Base-by-base conservation (phyloP, 2,329 filamentous ascomycete genomes). In the Pseudogymnoascus sp. region DNA sequence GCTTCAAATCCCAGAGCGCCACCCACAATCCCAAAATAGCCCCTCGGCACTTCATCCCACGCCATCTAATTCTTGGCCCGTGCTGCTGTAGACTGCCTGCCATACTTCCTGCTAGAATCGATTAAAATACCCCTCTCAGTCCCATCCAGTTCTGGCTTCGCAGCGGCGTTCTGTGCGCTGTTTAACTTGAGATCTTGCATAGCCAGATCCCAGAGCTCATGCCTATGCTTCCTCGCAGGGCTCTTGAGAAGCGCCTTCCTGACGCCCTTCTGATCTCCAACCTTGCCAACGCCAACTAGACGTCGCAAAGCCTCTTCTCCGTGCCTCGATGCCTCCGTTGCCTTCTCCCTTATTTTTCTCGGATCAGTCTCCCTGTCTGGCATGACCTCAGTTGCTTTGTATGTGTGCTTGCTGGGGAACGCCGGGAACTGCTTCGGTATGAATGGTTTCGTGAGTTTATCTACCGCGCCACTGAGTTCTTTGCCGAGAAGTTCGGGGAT, bases 321-420 rank as follows among this genome's bases (percentile, higher is more conserved):
- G 64, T 85, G 83, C 66, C 84, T 81, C 7, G 84, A 82, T 50
- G 83, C 82, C 60, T 80, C 77, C 1, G 83, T 80, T 1, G 84
- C 84, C 39, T 85, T 81, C 60, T 84, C 80, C 22, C 84, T 78
- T 47, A 85, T 82, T 69, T 81, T 82, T 67, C 84, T 79, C 0
- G 81, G 78, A 62, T 86, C 81, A 6, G 73, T 75, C 63, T 81
- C 76, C 16, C 81, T 76, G 67, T 43, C 69, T 61, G 63, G 70
- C 57, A 74, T 74, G 35, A 79, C 77, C 1, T 81, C 80, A 0
- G 84, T 87, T 67, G 80, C 82, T 38, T 78, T 80, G 72, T 86
- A 87, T 3, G 84, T 87, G 67, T 87, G 84, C 50, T 81, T 82
- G 69, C 83, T 86, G 0, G 85, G 85, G 63, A 87, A 87, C 8